These are phyloP conservation scores for Helianthus tuberosus DNA, from an alignment of 129 eudicot species.

Conservation along the genomic window DNA sequence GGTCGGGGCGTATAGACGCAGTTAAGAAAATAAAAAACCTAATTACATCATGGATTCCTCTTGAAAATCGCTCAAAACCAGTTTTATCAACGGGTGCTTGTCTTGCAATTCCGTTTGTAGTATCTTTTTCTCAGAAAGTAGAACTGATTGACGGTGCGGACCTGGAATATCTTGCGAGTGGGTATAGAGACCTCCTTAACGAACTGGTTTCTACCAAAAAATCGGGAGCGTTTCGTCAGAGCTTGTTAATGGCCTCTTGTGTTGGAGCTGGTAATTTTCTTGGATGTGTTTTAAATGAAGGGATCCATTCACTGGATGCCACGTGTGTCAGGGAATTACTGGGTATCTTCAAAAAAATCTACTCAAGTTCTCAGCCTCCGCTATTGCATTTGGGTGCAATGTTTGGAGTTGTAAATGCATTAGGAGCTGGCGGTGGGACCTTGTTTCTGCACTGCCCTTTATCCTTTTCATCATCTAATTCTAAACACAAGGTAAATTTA, in stretches of 20 bases:
- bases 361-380: conserved; percentile 62
- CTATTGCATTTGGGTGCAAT: conserved; percentile 86
- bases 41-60: conserved; percentile 66
- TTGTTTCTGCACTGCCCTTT: conserved; percentile 42
- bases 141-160: conserved; percentile 73
- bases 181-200: conserved; percentile 57
- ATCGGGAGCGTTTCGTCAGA: conserved; percentile 56
- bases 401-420: conserved; percentile 90
- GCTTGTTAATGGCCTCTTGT: conserved; percentile 82
- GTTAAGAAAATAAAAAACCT: conserved; percentile 53
- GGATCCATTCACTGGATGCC: conserved; percentile 55
- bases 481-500: conserved; percentile 47
- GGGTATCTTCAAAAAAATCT: conserved; percentile 50
- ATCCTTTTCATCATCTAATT: conserved; percentile 29
- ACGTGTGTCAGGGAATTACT: conserved; percentile 52
- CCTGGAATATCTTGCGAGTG: conserved; percentile 45
- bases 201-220: conserved; percentile 52
- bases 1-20: conserved; percentile 68
- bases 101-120: conserved; percentile 69
- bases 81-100: conserved; percentile 67
- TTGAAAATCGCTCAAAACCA: conserved; percentile 39
- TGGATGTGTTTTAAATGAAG: conserved; percentile 69
- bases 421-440: conserved; percentile 85
- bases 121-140: conserved; percentile 67
- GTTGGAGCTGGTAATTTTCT: conserved; percentile 78